Percentiles rank a stretch among this genome's conserved stretches.
Conservation (phyloP, 78 protist species). For the Paulinella micropora region DNA sequence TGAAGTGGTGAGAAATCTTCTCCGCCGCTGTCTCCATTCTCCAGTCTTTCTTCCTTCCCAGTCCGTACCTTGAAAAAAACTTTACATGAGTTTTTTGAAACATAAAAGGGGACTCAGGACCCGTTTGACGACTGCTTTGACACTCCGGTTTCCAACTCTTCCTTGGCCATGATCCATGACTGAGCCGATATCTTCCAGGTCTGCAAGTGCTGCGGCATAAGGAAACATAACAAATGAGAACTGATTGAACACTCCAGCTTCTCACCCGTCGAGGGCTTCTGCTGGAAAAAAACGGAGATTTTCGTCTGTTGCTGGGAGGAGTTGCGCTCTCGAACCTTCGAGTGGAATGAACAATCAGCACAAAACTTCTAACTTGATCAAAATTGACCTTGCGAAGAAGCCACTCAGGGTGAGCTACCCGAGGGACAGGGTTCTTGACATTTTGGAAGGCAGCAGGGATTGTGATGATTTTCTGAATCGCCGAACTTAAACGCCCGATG, state of each 20-base stretch:
- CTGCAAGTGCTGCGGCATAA: neutral
- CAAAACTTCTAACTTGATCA: neutral
- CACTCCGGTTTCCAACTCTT: neutral
- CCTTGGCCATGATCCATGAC: neutral
- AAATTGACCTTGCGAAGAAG: conserved; percentile 39
- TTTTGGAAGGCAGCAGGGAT: conserved; percentile 91
- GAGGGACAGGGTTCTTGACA: conserved; percentile 77
- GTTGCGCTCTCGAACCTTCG: neutral
- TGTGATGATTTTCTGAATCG: conserved; percentile 86
- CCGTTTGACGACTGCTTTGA: too few relatives aligned
- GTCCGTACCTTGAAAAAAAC: too few relatives aligned
- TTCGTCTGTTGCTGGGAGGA: neutral
- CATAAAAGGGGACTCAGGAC: too few relatives aligned
- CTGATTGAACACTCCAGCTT: neutral
- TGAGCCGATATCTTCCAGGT: neutral
- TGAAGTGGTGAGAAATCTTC: too few relatives aligned
- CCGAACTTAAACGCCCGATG: conserved; percentile 52
- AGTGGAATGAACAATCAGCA: neutral
- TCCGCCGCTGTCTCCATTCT: too few relatives aligned
- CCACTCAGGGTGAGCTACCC: conserved; percentile 93
- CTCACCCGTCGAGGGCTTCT: too few relatives aligned
- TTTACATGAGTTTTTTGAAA: too few relatives aligned
- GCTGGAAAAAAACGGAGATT: neutral
- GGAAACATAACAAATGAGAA: neutral
- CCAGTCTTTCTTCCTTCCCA: too few relatives aligned